Conservation (phyloP, 2,329 filamentous ascomycete genomes). For the Ceratocystis colombiana region DNA sequence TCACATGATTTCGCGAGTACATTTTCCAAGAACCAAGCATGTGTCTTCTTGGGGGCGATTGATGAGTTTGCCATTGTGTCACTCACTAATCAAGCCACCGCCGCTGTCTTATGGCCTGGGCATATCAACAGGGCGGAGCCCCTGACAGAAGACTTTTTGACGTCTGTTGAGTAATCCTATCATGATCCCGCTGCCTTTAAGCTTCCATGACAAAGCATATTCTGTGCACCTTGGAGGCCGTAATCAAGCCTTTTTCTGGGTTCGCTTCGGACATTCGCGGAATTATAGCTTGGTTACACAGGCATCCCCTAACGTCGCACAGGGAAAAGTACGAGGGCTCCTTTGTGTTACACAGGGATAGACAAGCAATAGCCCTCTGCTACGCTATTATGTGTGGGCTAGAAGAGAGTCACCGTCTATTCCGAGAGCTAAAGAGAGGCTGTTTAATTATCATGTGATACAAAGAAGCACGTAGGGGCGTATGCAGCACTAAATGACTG, state of each 20-base stretch:
- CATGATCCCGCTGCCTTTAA: neutral
- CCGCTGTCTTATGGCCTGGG: neutral
- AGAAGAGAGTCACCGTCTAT: neutral
- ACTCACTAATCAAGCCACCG: neutral
- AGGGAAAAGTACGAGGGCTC: neutral
- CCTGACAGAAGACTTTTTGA: neutral
- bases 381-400: neutral
- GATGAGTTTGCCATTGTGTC: neutral
- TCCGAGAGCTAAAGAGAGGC: neutral
- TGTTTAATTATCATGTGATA: neutral
- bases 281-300: neutral
- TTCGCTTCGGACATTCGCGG: conserved; percentile 10
- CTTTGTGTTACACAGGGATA: neutral
- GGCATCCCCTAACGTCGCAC: neutral
- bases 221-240: neutral
- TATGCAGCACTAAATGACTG: neutral
- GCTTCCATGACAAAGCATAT: neutral
- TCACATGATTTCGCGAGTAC: neutral
- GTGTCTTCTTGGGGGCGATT: neutral
- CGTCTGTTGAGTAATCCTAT: neutral
- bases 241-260: neutral
- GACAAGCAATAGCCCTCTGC: neutral
- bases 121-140: neutral
- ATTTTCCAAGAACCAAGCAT: neutral
- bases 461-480: neutral